Evolutionary conservation across 257 asterid genomes (phyloP).

Genomic region (Nicotiana sylvestris): DNA sequence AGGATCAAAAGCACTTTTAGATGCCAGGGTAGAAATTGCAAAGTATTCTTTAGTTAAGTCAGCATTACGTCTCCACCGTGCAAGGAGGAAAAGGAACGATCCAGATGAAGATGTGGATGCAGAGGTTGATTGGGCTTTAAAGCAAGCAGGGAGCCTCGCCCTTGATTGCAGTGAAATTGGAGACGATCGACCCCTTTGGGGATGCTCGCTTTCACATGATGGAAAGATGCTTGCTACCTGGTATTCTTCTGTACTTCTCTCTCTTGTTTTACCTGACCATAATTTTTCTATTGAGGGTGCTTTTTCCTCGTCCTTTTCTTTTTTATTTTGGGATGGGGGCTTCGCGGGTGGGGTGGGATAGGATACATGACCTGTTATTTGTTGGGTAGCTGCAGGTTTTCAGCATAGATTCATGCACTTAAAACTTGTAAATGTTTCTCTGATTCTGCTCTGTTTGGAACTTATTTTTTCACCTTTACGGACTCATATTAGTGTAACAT

Average conservation of each 20-base stretch:
- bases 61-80: conserved; percentile 71
- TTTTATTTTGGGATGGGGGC: not conserved
- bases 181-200: conserved; percentile 92
- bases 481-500: conserved; percentile 1
- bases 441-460: not conserved
- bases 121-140: conserved; percentile 75
- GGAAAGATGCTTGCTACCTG: conserved; percentile 94
- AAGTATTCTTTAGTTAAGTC: conserved; percentile 77
- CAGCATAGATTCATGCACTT: not conserved
- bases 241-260: conserved; percentile 27
- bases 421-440: not conserved
- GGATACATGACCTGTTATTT: not conserved
- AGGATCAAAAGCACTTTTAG: conserved; percentile 64
- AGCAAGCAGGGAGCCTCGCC: conserved; percentile 59
- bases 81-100: conserved; percentile 78
- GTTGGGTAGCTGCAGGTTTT: not conserved
- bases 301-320: not conserved
- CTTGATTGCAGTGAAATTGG: conserved; percentile 82
- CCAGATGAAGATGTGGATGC: conserved; percentile 98
- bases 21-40: conserved; percentile 68
- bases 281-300: not conserved
- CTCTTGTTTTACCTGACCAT: not conserved
- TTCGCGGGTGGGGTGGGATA: not conserved
- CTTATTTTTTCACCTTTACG: not conserved
- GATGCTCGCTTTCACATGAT: conserved; percentile 78